Conservation (phyloP, 2,329 filamentous ascomycete species). For the Trichoderma sp. region DNA sequence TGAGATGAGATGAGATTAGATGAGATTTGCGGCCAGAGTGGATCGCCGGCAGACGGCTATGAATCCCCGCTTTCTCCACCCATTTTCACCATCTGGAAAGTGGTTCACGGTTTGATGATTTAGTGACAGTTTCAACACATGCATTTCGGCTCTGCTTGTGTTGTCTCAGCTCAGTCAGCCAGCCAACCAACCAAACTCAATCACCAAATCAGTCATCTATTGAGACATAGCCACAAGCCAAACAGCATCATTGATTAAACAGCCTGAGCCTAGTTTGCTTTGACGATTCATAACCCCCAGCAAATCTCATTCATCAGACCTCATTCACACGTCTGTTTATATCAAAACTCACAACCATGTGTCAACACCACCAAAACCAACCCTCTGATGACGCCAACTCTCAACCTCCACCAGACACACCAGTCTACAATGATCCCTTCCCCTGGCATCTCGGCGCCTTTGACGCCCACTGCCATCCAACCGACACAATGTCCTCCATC, state of each 20-base stretch:
- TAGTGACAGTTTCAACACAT: not conserved
- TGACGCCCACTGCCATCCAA: conserved; percentile 83
- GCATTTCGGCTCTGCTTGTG: not conserved
- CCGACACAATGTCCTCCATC: conserved; percentile 67
- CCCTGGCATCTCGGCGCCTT: conserved; percentile 71
- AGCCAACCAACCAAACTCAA: not conserved
- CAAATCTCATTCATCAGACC: not conserved
- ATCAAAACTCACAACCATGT: not conserved
- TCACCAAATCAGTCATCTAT: not conserved
- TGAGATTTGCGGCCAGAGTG: not conserved
- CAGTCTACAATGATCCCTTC: conserved; percentile 38
- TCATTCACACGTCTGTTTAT: not conserved
- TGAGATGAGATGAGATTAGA: not conserved
- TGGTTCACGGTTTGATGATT: not conserved
- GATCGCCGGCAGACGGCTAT: not conserved
- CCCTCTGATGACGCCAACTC: not conserved
- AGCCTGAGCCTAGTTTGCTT: not conserved
- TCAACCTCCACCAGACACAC: not conserved
- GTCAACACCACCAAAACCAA: conserved; percentile 13
- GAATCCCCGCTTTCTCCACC: conserved; percentile 15
- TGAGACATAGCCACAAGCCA: not conserved
- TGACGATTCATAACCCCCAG: no score
- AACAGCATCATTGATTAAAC: not conserved
- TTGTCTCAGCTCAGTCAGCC: not conserved
- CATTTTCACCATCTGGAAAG: not conserved